A percentile compares a stretch with the other conserved stretches of the same genome.
Evolutionary conservation across 2,329 filamentous ascomycete genomes (phyloP).

Genomic region (Phialocephala subalpina): DNA sequence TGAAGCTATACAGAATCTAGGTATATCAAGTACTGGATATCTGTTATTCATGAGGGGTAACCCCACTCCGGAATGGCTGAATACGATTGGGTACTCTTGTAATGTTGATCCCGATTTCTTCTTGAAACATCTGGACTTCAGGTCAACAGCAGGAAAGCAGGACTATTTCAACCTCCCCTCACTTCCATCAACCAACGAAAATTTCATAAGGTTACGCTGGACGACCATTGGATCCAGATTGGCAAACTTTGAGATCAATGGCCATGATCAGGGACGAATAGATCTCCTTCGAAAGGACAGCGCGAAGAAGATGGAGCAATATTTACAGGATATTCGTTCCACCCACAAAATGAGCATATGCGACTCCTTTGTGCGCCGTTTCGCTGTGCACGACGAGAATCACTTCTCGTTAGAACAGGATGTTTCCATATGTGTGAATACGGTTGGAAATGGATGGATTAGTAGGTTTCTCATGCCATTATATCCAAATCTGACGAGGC

Average conservation of each 20-base stretch:
- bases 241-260: background rate
- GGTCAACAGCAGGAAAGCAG: background rate
- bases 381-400: slow-evolving; percentile 17
- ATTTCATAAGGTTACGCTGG: slow-evolving; percentile 10
- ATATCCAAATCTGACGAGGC: background rate
- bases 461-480: slow-evolving; percentile 13
- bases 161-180: slow-evolving; percentile 1
- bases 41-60: slow-evolving; percentile 15
- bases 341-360: background rate
- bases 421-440: slow-evolving; percentile 26
- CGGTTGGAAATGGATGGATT: slow-evolving; percentile 19
- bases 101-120: slow-evolving; percentile 29
- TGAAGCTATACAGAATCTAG: background rate
- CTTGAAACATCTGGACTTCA: slow-evolving; percentile 24
- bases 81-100: slow-evolving; percentile 21
- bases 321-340: background rate
- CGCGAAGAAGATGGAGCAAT: background rate
- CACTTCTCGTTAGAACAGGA: slow-evolving; percentile 27
- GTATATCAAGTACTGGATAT: background rate
- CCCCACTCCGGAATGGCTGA: slow-evolving; percentile 26
- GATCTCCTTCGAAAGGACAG: background rate
- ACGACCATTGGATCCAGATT: slow-evolving; percentile 10
- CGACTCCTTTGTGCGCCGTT: slow-evolving; percentile 24
- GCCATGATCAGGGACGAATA: background rate
- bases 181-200: background rate